Conservation (phyloP, 164 flowering plant species). For the Vitis rotundifolia region DNA sequence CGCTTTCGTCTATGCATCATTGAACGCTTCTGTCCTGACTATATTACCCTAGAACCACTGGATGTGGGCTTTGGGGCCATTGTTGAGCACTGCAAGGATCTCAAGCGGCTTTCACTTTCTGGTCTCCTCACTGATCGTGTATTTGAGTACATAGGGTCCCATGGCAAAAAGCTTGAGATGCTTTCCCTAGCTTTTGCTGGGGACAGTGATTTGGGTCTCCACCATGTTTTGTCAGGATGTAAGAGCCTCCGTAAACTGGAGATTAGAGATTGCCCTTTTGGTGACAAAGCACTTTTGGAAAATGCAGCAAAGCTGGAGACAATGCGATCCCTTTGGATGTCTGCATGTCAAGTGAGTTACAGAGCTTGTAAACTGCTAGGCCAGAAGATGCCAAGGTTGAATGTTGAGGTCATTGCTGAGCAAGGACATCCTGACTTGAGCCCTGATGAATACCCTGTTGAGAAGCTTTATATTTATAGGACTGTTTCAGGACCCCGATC, state of each 20-base stretch:
- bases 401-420: slow-evolving; percentile 84
- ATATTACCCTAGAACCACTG: slow-evolving; percentile 71
- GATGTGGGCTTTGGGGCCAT: slow-evolving; percentile 88
- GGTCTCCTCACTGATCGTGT: slow-evolving; percentile 82
- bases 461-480: slow-evolving; percentile 70
- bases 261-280: slow-evolving; percentile 94
- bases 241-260: slow-evolving; percentile 78
- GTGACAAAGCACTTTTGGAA: slow-evolving; percentile 82
- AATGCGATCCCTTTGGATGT: slow-evolving; percentile 99
- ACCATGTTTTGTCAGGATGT: slow-evolving; percentile 81
- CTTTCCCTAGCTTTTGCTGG: slow-evolving; percentile 93
- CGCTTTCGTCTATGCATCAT: slow-evolving; percentile 88
- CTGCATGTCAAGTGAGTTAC: slow-evolving; percentile 79
- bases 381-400: slow-evolving; percentile 69
- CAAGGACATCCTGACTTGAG: slow-evolving; percentile 48
- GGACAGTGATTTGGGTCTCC: slow-evolving; percentile 78
- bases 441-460: slow-evolving; percentile 54
- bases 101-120: slow-evolving; percentile 76
- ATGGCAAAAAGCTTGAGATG: slow-evolving; percentile 84
- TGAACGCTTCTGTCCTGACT: slow-evolving; percentile 75
- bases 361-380: slow-evolving; percentile 79
- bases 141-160: slow-evolving; percentile 69
- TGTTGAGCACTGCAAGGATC: slow-evolving; percentile 71
- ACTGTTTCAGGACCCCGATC: slow-evolving; percentile 71
- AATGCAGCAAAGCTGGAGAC: slow-evolving; percentile 92